Evolutionary conservation across 2,329 filamentous ascomycete genomes (phyloP).

Genomic region (Neofusicoccum parvum): DNA sequence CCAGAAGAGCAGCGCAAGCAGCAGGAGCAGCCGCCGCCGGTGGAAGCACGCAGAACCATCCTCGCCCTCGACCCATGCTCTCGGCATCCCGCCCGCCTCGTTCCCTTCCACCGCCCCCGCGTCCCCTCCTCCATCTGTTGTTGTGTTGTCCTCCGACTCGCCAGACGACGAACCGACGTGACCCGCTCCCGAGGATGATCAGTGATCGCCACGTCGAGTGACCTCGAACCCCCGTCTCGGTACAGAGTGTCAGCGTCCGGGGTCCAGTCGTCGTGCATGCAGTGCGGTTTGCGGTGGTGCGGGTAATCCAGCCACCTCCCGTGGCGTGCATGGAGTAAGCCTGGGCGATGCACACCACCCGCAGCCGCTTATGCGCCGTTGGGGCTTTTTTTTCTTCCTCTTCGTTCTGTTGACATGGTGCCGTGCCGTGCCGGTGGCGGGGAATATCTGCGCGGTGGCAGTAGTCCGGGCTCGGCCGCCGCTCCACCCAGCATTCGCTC

Average conservation of each 20-base stretch:
- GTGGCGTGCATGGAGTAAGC: neutral
- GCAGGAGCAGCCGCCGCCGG: neutral
- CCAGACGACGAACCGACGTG: neutral
- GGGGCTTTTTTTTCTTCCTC: neutral
- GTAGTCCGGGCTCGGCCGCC: no score
- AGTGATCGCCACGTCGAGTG: neutral
- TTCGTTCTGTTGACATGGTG: neutral
- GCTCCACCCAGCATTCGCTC: no score
- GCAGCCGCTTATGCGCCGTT: neutral
- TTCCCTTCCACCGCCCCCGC: neutral
- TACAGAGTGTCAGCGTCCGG: neutral
- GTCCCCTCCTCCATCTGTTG: no score
- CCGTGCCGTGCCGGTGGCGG: neutral
- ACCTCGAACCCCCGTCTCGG: neutral
- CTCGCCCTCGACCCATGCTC: neutral
- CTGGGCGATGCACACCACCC: no score
- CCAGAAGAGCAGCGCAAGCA: neutral
- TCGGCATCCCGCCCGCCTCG: neutral
- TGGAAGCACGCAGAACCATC: neutral
- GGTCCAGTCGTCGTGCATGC: neutral
- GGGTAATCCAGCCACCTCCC: conserved; percentile 3
- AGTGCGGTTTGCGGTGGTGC: no score
- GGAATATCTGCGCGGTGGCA: neutral
- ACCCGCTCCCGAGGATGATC: neutral
- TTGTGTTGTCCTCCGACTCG: neutral